These are phyloP conservation scores for Viola pubescens DNA, from an alignment of 441 rosid genomes.

Conservation along the genomic window DNA sequence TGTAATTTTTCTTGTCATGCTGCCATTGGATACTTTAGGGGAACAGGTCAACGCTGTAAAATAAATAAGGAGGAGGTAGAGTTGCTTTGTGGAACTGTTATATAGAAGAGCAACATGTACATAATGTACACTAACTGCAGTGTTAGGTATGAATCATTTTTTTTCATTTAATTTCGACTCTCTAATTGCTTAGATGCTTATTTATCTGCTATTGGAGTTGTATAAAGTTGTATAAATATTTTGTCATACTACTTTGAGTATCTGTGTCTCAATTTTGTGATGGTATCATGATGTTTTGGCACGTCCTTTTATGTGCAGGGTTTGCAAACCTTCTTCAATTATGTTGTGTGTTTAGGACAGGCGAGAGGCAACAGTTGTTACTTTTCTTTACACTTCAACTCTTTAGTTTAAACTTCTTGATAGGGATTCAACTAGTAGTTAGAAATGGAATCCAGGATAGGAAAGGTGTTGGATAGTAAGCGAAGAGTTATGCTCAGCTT, in stretches of 20 bases:
- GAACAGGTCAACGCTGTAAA: conserved; percentile 34
- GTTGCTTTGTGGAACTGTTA: conserved; percentile 32
- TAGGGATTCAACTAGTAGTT: conserved; percentile 48
- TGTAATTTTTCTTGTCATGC: conserved; percentile 13
- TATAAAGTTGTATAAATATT: background rate
- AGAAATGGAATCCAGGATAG: conserved; percentile 66
- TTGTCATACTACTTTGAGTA: background rate
- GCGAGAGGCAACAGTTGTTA: conserved; percentile 22
- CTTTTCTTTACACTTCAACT: conserved; percentile 26
- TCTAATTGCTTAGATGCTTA: too few species aligned
- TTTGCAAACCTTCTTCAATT: conserved; percentile 18
- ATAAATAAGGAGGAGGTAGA: conserved; percentile 32
- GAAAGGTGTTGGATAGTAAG: conserved; percentile 70
- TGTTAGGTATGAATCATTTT: conserved; percentile 39
- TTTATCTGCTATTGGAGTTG: background rate
- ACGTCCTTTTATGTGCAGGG: conserved; percentile 25
- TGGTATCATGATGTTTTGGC: background rate
- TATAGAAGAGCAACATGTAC: conserved; percentile 30
- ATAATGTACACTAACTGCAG: conserved; percentile 34
- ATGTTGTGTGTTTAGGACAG: conserved; percentile 21
- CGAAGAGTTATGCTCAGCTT: conserved; percentile 32
- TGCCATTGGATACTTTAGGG: conserved; percentile 34
- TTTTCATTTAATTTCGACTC: too few species aligned
- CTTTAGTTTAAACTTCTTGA: conserved; percentile 41
- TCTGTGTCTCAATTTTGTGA: background rate